phyloP scores from a whole-genome alignment of 2,329 filamentous ascomycete species.

The Colletotrichum kahawae region DNA sequence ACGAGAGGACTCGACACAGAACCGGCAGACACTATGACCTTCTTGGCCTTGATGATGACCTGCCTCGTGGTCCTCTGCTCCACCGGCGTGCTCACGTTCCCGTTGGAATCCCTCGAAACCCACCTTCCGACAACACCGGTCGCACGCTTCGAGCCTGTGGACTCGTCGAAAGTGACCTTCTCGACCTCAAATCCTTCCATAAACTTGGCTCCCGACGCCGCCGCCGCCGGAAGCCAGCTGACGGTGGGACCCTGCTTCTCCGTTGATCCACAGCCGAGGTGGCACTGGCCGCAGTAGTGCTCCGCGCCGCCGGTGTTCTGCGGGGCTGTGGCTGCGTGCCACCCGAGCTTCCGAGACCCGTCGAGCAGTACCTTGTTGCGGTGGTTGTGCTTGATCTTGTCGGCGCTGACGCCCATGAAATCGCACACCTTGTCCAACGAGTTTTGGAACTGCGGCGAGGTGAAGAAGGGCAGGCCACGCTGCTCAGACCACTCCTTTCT shows the following conservation, averaged over 20 bases:
- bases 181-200: conserved; percentile 82
- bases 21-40: conserved; percentile 80
- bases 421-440: conserved; percentile 80
- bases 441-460: conserved; percentile 74
- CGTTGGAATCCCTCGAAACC: conserved; percentile 71
- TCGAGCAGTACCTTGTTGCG: conserved; percentile 76
- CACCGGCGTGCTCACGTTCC: conserved; percentile 56
- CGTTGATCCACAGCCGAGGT: conserved; percentile 65
- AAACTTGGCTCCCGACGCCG: conserved; percentile 77
- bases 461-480: conserved; percentile 74
- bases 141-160: conserved; percentile 56
- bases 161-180: conserved; percentile 70
- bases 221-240: conserved; percentile 81
- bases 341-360: conserved; percentile 76
- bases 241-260: conserved; percentile 82
- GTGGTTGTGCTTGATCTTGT: conserved; percentile 73
- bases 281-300: conserved; percentile 76
- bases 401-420: conserved; percentile 75
- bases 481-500: conserved; percentile 79
- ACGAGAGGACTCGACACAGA: conserved; percentile 79
- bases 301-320: conserved; percentile 78
- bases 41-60: conserved; percentile 78
- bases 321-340: conserved; percentile 70
- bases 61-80: conserved; percentile 58
- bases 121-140: conserved; percentile 77